Base-by-base conservation (phyloP, 495 filamentous ascomycete genomes). In the Jackrogersella minutella region DNA sequence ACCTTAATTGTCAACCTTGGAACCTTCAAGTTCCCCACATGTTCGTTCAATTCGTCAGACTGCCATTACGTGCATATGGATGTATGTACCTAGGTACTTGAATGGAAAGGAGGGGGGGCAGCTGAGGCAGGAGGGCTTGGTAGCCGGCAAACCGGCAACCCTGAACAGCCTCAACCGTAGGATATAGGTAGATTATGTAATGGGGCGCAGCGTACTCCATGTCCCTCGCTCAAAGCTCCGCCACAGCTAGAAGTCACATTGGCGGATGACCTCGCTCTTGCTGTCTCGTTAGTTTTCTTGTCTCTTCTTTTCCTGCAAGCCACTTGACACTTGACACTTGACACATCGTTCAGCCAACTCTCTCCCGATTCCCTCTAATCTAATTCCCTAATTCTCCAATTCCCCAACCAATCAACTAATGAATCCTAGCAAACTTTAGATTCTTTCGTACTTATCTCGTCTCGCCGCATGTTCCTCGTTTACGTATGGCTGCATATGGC, bases 21-120 rank as follows among this genome's bases (percentile, higher is more conserved):
- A n/a, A n/a, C n/a, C n/a, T n/a, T 21, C 21, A 33, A 50, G 21
- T 41, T 49, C 60, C 60, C 60, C 60, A 50, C 60, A 46, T 49
- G 64, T 62, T 62, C 64, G 21, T 62, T 41, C 26, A 21, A 16
- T 14, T 30, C 13, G 51, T 40, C 37, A 16, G 41, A 22, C 17
- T 19, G 30, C 16, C 31, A 9, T 34, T 34, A 51, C 16, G 14
- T 51, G 17, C 13, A 31, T 46, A 26, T 21, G 2, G 34, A 5
- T 11, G 2, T 14, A 37, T 37, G n/a, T 10, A 30, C 26, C 26
- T 7, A 30, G 26, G 26, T 30, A 30, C 26, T 30, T 11, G n/a
- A 14, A 37, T 5, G 34, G 34, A 11, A 11, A 11, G 34, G 34
- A 37, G 41, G 41, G 17, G 17, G 17, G 41, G 19, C n/a, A n/a